phyloP scores from a whole-genome alignment of 352 stramenopile species.

The Phytophthora pinifolia region DNA sequence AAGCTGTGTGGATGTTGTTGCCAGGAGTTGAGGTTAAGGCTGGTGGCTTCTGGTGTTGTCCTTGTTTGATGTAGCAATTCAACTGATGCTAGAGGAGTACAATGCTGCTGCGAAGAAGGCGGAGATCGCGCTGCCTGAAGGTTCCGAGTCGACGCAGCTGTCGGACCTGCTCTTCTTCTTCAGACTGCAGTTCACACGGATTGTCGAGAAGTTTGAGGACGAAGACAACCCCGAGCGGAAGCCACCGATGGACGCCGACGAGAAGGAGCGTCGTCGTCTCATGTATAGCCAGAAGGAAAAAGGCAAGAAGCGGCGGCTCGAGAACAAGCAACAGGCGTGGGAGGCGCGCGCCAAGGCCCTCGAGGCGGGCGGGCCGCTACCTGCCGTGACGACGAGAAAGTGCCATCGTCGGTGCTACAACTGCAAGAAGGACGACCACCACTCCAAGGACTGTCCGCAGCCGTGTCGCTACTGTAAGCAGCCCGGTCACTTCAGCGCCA shows the following conservation, averaged over 20 bases:
- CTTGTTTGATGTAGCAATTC: conserved; percentile 52
- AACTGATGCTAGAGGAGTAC: conserved; percentile 85
- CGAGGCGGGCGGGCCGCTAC: conserved; percentile 38
- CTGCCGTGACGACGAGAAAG: conserved; percentile 34
- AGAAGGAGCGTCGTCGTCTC: conserved; percentile 77
- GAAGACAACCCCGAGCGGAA: conserved; percentile 52
- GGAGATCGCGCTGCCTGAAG: conserved; percentile 33
- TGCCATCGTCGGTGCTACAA: conserved; percentile 81
- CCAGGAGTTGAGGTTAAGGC: neutral
- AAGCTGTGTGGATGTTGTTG: conserved; percentile 1
- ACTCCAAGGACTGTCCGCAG: conserved; percentile 71
- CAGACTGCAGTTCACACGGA: conserved; percentile 69
- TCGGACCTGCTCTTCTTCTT: conserved; percentile 85
- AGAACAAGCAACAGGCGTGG: conserved; percentile 68
- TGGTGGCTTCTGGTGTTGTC: conserved; percentile 1
- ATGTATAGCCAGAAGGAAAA: conserved; percentile 78
- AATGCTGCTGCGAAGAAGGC: conserved; percentile 38
- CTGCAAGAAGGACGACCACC: conserved; percentile 80
- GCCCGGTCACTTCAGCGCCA: conserved; percentile 69
- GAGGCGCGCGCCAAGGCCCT: conserved; percentile 48
- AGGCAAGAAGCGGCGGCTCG: conserved; percentile 71
- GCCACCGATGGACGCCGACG: conserved; percentile 75
- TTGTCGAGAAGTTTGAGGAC: conserved; percentile 61
- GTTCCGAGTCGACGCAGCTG: conserved; percentile 40
- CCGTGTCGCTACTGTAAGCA: conserved; percentile 85